Percentiles rank a stretch among this genome's conserved stretches.
Conservation (phyloP, 2,329 filamentous ascomycete genomes). For the Zalaria sp. region DNA sequence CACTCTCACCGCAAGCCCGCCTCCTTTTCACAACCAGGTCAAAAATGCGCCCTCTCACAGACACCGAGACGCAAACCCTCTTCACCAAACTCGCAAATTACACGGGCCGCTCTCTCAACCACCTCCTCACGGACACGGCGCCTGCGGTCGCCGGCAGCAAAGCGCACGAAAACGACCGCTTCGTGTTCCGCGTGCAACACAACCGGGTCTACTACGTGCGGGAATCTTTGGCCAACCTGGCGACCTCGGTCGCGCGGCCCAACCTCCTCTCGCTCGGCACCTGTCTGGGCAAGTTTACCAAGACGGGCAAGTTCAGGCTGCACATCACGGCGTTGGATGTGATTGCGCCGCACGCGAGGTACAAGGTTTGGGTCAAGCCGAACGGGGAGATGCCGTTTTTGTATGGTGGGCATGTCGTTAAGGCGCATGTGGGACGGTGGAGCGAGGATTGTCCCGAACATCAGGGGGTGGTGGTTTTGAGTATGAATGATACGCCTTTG, state of each 20-base stretch:
- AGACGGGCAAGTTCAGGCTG: conserved; percentile 87
- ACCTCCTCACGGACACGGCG: conserved; percentile 41
- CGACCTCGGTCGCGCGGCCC: conserved; percentile 69
- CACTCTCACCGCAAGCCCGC: no score
- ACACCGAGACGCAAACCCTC: conserved; percentile 63
- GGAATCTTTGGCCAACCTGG: conserved; percentile 78
- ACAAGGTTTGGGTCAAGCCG: conserved; percentile 93
- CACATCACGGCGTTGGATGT: conserved; percentile 87
- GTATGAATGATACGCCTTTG: conserved; percentile 77
- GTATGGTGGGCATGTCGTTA: conserved; percentile 82
- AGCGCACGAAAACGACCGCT: conserved; percentile 42
- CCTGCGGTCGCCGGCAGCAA: conserved; percentile 39
- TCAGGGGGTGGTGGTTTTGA: conserved; percentile 77
- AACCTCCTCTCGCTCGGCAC: conserved; percentile 78
- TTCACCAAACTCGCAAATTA: conserved; percentile 92
- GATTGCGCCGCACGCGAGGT: conserved; percentile 78
- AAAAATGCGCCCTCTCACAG: conserved; percentile 67
- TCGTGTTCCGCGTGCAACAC: conserved; percentile 74
- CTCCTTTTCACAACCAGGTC: no score
- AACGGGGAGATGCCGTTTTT: conserved; percentile 97
- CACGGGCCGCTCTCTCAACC: conserved; percentile 72
- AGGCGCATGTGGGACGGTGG: conserved; percentile 70
- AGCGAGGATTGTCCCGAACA: conserved; percentile 89
- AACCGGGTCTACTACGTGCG: conserved; percentile 85
- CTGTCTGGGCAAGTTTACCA: conserved; percentile 90